Evolutionary conservation across 148 eudicot genomes (phyloP).

Genomic region (Amaranthus hypochondriacus): DNA sequence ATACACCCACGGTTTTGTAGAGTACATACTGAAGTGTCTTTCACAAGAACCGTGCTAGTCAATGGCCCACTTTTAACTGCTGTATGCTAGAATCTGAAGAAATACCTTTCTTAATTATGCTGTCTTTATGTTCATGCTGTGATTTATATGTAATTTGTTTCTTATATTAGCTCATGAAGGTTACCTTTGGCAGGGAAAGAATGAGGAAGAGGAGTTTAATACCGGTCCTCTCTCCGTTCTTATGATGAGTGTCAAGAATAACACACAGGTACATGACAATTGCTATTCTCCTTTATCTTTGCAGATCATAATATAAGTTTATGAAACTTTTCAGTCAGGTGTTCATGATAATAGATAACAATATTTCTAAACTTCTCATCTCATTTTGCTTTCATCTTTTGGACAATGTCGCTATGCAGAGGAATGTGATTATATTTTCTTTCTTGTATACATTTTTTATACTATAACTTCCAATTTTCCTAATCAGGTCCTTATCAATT

Average conservation of each 20-base stretch:
- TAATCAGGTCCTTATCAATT: slow-evolving; percentile 79
- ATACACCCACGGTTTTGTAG: neutral
- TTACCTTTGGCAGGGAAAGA: slow-evolving; percentile 49
- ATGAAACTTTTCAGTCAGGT: no score
- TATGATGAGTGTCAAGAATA: slow-evolving; percentile 89
- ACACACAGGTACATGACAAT: slow-evolving; percentile 60
- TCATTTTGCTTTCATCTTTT: no score
- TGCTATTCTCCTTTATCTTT: neutral
- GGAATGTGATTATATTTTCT: no score
- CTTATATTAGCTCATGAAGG: neutral
- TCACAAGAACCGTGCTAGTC: neutral
- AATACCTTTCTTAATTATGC: neutral
- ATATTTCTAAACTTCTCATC: no score
- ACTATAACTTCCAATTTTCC: neutral
- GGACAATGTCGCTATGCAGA: no score
- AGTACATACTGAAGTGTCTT: neutral
- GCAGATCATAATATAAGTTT: no score
- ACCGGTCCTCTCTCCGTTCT: slow-evolving; percentile 89
- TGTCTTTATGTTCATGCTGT: neutral
- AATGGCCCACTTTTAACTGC: neutral
- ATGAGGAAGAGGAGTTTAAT: slow-evolving; percentile 91
- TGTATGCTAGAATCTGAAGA: neutral
- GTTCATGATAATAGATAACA: no score
- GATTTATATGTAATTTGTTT: neutral
- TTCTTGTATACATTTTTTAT: no score